These are phyloP conservation scores for Scleromitrula shiraiana DNA, from an alignment of 2,329 filamentous ascomycete genomes.

Conservation along the genomic window DNA sequence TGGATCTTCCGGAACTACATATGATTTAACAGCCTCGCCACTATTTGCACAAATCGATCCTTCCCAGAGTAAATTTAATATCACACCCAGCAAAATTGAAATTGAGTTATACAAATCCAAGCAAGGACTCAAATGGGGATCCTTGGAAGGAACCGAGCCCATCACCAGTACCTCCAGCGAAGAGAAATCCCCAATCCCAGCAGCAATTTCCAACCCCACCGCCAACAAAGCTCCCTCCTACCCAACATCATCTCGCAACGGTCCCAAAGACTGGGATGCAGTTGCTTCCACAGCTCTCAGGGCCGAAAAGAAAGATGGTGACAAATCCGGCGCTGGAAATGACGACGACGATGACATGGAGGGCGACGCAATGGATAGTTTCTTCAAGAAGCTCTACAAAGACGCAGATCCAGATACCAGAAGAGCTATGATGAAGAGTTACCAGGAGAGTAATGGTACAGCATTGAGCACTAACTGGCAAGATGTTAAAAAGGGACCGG, in stretches of 20 bases:
- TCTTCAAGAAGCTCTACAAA: constrained; percentile 88
- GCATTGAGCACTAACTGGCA: constrained; percentile 86
- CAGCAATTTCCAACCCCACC: constrained; percentile 15
- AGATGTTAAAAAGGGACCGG: constrained; percentile 64
- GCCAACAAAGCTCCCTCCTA: constrained; percentile 51
- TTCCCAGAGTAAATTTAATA: constrained; percentile 48
- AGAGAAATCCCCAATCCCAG: constrained; percentile 1
- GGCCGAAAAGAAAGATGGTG: constrained; percentile 22
- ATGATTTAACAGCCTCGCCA: constrained; percentile 55
- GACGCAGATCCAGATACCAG: constrained; percentile 69
- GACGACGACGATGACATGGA: constrained; percentile 48
- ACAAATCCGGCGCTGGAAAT: constrained; percentile 17
- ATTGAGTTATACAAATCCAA: constrained; percentile 61
- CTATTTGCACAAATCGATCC: constrained; percentile 60
- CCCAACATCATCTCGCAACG: constrained; percentile 76
- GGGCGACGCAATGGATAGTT: constrained; percentile 62
- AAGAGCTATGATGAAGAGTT: constrained; percentile 97
- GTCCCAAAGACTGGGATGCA: constrained; percentile 90
- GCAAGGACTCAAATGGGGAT: constrained; percentile 36
- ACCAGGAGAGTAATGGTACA: constrained; percentile 87
- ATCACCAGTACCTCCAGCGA: constrained; percentile 8
- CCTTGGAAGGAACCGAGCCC: constrained; percentile 22
- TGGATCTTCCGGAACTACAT: constrained; percentile 39
- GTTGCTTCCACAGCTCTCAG: constrained; percentile 36
- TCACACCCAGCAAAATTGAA: constrained; percentile 75